phyloP scores from a whole-genome alignment of 75 land plant species.

The Larix kaempferi region DNA sequence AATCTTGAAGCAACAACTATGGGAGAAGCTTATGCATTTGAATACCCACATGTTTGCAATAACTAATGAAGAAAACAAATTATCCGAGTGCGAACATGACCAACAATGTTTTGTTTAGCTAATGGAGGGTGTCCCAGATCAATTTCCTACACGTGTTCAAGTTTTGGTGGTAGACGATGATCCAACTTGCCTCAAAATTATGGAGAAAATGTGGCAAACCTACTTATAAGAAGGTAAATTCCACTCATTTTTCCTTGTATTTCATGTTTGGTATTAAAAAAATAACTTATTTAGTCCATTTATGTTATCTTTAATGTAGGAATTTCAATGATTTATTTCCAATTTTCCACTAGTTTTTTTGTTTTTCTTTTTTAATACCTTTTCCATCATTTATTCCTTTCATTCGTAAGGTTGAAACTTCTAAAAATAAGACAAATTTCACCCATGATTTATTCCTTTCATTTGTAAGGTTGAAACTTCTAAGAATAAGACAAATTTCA shows the following conservation, averaged over 20 bases:
- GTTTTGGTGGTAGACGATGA: conserved; percentile 87
- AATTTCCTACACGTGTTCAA: conserved; percentile 65
- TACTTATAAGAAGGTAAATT: conserved; percentile 50
- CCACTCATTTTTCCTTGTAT: neutral
- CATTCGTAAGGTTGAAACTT: too few species aligned
- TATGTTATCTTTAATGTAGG: too few species aligned
- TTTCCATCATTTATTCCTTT: too few species aligned
- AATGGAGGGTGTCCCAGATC: conserved; percentile 18
- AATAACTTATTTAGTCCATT: too few species aligned
- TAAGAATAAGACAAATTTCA: too few species aligned
- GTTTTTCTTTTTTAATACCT: too few species aligned
- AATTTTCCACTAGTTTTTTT: too few species aligned
- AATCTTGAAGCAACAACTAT: conserved; percentile 1
- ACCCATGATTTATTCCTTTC: too few species aligned
- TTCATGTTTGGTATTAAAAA: neutral
- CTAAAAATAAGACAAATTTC: too few species aligned
- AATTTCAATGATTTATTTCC: too few species aligned
- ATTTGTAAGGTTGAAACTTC: too few species aligned
- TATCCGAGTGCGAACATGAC: neutral
- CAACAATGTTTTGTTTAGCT: neutral
- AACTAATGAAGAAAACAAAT: neutral
- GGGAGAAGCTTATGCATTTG: neutral
- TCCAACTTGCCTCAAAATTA: conserved; percentile 48
- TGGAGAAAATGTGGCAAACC: conserved; percentile 59
- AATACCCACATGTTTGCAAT: neutral